Conservation (phyloP, 306 rosid genomes). For the Rubus idaeus region DNA sequence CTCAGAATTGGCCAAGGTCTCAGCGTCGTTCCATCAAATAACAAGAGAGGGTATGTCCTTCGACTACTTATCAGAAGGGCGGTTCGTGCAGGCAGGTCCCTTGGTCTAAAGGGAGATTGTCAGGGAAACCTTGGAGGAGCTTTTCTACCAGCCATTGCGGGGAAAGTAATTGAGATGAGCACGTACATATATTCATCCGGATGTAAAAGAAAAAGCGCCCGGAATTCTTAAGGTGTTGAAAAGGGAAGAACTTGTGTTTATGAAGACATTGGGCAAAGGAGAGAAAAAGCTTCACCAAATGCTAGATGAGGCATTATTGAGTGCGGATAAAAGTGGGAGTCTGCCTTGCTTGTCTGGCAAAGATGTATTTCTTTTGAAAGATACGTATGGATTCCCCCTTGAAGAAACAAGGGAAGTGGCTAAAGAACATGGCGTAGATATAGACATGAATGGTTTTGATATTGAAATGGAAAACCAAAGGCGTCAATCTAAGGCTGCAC, state of each 20-base stretch:
- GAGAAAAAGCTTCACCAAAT: slow-evolving; percentile 73
- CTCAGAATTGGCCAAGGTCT: slow-evolving; percentile 59
- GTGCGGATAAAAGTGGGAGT: slow-evolving; percentile 48
- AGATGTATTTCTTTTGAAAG: slow-evolving; percentile 81
- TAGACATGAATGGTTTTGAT: slow-evolving; percentile 73
- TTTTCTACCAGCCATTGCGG: slow-evolving; percentile 70
- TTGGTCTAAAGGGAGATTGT: slow-evolving; percentile 73
- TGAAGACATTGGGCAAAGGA: slow-evolving; percentile 71
- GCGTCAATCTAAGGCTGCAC: slow-evolving; percentile 92
- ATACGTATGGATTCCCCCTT: slow-evolving; percentile 78
- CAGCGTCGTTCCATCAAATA: slow-evolving; percentile 82
- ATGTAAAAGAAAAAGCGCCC: slow-evolving; percentile 55
- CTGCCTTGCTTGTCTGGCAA: slow-evolving; percentile 68
- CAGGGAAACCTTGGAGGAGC: slow-evolving; percentile 49
- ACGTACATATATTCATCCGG: slow-evolving; percentile 48
- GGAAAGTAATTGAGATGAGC: slow-evolving; percentile 75
- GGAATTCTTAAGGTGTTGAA: slow-evolving; percentile 69
- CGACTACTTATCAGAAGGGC: slow-evolving; percentile 87
- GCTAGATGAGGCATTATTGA: slow-evolving; percentile 45
- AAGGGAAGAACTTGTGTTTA: slow-evolving; percentile 83
- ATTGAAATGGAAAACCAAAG: slow-evolving; percentile 89
- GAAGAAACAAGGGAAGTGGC: slow-evolving; percentile 87
- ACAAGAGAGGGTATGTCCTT: slow-evolving; percentile 81
- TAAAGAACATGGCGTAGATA: slow-evolving; percentile 63
- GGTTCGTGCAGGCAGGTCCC: slow-evolving; percentile 72